Evolutionary conservation across 1,284 basidiomycete species (phyloP), one percentile per base, ranked within the genome.

Genomic region (Chondrostereum purpureum): DNA sequence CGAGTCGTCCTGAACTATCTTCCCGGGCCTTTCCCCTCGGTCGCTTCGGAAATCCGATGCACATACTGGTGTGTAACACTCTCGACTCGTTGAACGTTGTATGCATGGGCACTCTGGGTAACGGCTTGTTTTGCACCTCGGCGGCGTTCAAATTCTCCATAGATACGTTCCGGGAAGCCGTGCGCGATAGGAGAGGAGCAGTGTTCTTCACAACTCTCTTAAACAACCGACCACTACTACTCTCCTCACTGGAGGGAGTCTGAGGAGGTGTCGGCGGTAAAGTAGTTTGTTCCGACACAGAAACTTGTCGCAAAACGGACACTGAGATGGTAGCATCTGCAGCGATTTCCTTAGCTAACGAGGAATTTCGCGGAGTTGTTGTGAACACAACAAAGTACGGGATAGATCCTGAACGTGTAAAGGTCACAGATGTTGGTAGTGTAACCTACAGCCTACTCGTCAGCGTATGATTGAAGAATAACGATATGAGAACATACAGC

Each of bases 321-420:
- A 84, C 72, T 12, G 75, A 73, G 42, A 84, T 76, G 13, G 80
- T 82, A 11, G 83, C 80, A 59, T 85, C 82, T 3, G 77, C 58
- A 6, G 81, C 76, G 24, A 86, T 80, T 55, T 86, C 82, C 43
- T 69, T 72, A 5, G 78, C 71, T 33, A 84, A 63, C 13, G 61
- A 53, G 1, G 66, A 58, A 13, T 74, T 79, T 31, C 75, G 69
- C 13, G 77, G 75, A 5, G 62, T 73, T 16, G 83, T 84, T 11
- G 75, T 74, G 59, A 84, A 86, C 19, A 85, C 77, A 37, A 84
- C 80, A 55, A 78, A 86, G 55, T 78, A 85, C 18, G 81, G 75
- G 44, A 86, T 72, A 19, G 71, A 70, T 11, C 69, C 70, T 22
- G 67, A 59, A 10, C 82, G 78, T 50, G 74, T 67, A 62, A 84